Conservation (phyloP, 1,284 basidiomycete species). For the Leccinum subrobustum region DNA sequence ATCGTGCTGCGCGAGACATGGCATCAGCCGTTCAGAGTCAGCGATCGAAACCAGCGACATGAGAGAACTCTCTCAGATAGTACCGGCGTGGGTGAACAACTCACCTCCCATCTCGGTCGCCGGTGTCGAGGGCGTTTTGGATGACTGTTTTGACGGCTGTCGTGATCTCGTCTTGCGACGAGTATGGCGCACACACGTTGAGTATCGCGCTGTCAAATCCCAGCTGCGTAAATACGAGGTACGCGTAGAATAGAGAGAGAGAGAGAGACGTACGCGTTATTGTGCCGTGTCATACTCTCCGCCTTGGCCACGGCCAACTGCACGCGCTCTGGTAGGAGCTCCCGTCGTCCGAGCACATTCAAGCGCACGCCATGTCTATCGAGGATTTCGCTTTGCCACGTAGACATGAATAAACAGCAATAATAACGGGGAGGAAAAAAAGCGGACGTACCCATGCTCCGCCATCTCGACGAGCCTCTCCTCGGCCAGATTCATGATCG, state of each 20-base stretch:
- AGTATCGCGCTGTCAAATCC: conserved; percentile 70
- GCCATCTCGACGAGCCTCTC: not conserved
- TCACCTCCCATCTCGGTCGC: conserved; percentile 36
- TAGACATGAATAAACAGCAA: not conserved
- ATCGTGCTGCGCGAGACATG: conserved; percentile 42
- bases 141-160: conserved; percentile 68
- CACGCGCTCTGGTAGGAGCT: conserved; percentile 79
- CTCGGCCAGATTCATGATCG: conserved; percentile 72
- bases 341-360: conserved; percentile 76
- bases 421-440: not conserved
- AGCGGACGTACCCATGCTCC: conserved; percentile 53
- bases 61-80: not conserved
- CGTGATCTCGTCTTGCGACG: conserved; percentile 90
- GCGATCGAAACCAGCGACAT: not conserved
- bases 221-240: not conserved
- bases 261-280: conserved; percentile 48
- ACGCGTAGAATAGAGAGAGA: not conserved
- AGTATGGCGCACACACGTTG: conserved; percentile 95
- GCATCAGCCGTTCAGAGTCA: not conserved
- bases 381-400: conserved; percentile 65
- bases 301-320: conserved; percentile 71
- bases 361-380: conserved; percentile 83
- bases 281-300: conserved; percentile 76
- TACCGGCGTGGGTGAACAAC: not conserved
- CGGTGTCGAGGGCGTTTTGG: conserved; percentile 42